Evolutionary conservation across 2,329 filamentous ascomycete species (phyloP).

Genomic region (Amauroascus verrucosus): DNA sequence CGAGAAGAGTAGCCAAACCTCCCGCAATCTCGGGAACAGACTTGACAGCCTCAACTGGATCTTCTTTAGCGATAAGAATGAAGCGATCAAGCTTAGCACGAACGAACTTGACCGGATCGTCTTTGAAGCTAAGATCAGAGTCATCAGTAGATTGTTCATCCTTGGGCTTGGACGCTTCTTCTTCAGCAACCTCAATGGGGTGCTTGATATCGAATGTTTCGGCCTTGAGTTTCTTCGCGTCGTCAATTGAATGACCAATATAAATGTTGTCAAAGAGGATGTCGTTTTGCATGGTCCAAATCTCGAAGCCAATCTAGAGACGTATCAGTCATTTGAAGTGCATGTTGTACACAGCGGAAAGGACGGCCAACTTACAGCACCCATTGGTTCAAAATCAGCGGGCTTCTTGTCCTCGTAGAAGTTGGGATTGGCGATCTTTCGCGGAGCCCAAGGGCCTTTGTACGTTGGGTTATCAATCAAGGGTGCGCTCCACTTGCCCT

Average conservation of each 20-base stretch:
- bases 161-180: constrained; percentile 73
- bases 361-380: constrained; percentile 59
- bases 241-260: constrained; percentile 91
- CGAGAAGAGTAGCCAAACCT: constrained; percentile 59
- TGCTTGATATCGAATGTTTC: constrained; percentile 89
- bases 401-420: constrained; percentile 97
- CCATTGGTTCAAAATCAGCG: constrained; percentile 94
- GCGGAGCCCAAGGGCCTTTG: constrained; percentile 90
- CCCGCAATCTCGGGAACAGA: constrained; percentile 86
- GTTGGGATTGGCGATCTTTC: constrained; percentile 92
- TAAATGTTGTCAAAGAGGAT: constrained; percentile 99
- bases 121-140: constrained; percentile 65
- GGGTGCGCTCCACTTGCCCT: constrained; percentile 95
- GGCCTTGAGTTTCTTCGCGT: constrained; percentile 77
- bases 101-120: constrained; percentile 78
- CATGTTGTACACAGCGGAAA: neutral
- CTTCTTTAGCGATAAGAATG: constrained; percentile 68
- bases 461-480: constrained; percentile 95
- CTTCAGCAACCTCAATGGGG: constrained; percentile 66
- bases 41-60: constrained; percentile 75
- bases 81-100: constrained; percentile 92
- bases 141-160: constrained; percentile 44
- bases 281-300: constrained; percentile 99
- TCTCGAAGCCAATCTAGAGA: constrained; percentile 82
- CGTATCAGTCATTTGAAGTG: constrained; percentile 16